phyloP scores from a whole-genome alignment of 1,284 basidiomycete species.

The Malassezia psittaci region DNA sequence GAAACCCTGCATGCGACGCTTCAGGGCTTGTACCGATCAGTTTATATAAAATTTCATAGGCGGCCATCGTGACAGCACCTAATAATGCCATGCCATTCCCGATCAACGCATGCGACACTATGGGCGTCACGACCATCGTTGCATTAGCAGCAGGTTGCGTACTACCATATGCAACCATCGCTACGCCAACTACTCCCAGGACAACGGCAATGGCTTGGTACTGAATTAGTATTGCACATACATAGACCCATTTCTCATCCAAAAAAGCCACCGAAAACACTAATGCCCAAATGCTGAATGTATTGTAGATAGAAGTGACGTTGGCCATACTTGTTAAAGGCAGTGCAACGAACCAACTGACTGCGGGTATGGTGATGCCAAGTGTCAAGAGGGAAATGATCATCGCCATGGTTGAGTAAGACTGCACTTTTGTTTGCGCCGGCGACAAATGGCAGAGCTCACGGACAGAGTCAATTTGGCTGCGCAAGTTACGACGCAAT shows the following conservation, averaged over 20 bases:
- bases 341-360: slow-evolving; percentile 46
- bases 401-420: slow-evolving; percentile 16
- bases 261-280: slow-evolving; percentile 45
- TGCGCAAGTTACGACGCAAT: slow-evolving; percentile 26
- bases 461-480: slow-evolving; percentile 1
- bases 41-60: slow-evolving; percentile 44
- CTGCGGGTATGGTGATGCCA: slow-evolving; percentile 37
- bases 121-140: not conserved
- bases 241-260: slow-evolving; percentile 36
- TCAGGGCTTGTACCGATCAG: slow-evolving; percentile 34
- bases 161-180: slow-evolving; percentile 37
- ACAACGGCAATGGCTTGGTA: slow-evolving; percentile 38
- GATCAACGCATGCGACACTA: slow-evolving; percentile 25
- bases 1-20: not conserved
- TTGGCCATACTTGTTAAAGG: slow-evolving; percentile 46
- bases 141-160: not conserved
- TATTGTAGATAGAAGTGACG: slow-evolving; percentile 47
- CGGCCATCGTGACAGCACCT: slow-evolving; percentile 45
- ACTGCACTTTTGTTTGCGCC: not conserved
- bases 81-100: slow-evolving; percentile 36
- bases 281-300: slow-evolving; percentile 44
- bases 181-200: slow-evolving; percentile 36
- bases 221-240: slow-evolving; percentile 4
- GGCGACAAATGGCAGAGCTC: not conserved
- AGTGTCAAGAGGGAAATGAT: slow-evolving; percentile 33